These are phyloP conservation scores for Phytophthora chlamydospora DNA, from an alignment of 352 stramenopile species.

Conservation along the genomic window DNA sequence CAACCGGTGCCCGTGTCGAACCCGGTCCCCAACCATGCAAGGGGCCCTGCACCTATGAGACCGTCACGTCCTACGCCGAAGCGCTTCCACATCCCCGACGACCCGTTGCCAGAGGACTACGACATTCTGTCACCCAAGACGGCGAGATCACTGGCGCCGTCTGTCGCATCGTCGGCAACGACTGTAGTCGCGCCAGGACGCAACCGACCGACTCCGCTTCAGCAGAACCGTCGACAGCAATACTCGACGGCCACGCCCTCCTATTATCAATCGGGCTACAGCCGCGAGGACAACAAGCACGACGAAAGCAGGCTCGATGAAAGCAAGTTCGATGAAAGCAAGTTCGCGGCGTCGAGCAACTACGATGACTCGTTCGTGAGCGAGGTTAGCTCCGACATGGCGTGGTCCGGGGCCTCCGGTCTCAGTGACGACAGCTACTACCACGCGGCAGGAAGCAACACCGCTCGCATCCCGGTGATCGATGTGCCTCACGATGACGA, in stretches of 20 bases:
- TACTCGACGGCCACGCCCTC: conserved; percentile 22
- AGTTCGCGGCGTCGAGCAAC: conserved; percentile 22
- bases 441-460: conserved; percentile 29
- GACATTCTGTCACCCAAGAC: conserved; percentile 39
- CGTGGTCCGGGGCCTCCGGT: conserved; percentile 31
- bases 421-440: conserved; percentile 42
- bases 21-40: conserved; percentile 27
- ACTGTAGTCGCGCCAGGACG: conserved; percentile 34
- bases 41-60: conserved; percentile 9
- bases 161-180: conserved; percentile 34
- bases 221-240: conserved; percentile 34
- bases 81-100: conserved; percentile 25
- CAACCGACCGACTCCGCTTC: conserved; percentile 37
- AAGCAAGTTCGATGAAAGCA: conserved; percentile 18
- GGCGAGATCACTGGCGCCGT: conserved; percentile 32
- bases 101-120: conserved; percentile 20
- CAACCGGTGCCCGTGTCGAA: conserved; percentile 28
- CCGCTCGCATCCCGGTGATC: conserved; percentile 36
- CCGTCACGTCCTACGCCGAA: conserved; percentile 17
- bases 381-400: conserved; percentile 36
- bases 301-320: conserved; percentile 31
- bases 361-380: conserved; percentile 39
- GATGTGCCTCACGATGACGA: conserved; percentile 33
- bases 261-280: conserved; percentile 28
- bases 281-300: conserved; percentile 18